phyloP scores from a whole-genome alignment of 2,329 filamentous ascomycete species.

The Cercospora sp. region DNA sequence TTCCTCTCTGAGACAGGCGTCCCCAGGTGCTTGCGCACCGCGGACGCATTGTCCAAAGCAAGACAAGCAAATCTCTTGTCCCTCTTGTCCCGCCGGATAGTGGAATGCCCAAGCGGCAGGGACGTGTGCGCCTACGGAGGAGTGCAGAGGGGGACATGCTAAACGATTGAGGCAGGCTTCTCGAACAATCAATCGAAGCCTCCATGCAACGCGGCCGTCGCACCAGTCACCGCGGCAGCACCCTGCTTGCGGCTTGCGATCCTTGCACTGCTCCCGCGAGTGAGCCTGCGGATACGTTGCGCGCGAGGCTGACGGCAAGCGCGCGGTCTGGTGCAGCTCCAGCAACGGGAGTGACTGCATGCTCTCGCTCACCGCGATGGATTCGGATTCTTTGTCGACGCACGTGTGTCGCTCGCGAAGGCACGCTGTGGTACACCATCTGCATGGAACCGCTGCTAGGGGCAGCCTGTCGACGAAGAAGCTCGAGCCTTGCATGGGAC shows the following conservation, averaged over 20 bases:
- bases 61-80: background rate
- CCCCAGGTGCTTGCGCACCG: background rate
- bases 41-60: background rate
- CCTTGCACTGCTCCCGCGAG: background rate
- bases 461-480: slow-evolving; percentile 2
- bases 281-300: background rate
- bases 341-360: background rate
- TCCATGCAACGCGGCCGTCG: background rate
- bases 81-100: background rate
- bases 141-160: background rate
- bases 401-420: background rate
- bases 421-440: background rate
- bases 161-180: slow-evolving; percentile 8
- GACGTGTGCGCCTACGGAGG: background rate
- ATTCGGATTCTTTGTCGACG: background rate
- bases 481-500: slow-evolving; percentile 7
- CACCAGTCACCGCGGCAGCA: background rate
- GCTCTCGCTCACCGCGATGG: background rate
- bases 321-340: background rate
- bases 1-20: background rate
- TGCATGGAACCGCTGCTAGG: background rate
- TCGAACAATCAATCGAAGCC: slow-evolving; percentile 1
- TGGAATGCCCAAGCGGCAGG: background rate
- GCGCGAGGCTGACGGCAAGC: background rate
- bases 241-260: background rate